Evolutionary conservation across 2,329 filamentous ascomycete genomes (phyloP).

Genomic region (Beauveria bassiana): DNA sequence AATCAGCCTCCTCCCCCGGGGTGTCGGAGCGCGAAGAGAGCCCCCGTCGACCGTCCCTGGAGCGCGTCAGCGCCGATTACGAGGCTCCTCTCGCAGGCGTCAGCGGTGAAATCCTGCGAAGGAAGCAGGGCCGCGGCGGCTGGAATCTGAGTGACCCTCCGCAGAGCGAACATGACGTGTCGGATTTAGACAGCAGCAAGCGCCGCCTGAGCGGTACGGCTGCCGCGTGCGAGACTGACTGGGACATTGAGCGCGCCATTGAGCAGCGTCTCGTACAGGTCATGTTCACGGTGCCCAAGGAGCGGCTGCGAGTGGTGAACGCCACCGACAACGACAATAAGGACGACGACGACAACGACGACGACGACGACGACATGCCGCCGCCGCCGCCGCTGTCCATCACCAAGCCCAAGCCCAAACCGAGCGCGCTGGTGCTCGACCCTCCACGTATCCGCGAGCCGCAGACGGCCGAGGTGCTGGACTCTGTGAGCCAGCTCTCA

Average conservation of each 20-base stretch:
- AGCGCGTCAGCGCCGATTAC: conserved; percentile 33
- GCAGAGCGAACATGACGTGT: neutral
- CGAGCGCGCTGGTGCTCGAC: neutral
- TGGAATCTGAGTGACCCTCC: conserved; percentile 37
- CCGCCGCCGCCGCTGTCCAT: neutral
- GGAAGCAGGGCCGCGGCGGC: conserved; percentile 48
- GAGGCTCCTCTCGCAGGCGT: conserved; percentile 35
- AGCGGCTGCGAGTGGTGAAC: conserved; percentile 84
- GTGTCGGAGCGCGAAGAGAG: conserved; percentile 21
- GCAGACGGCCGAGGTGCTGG: conserved; percentile 33
- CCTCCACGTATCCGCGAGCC: conserved; percentile 14
- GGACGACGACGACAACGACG: conserved; percentile 20
- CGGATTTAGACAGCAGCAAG: conserved; percentile 10
- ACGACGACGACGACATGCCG: conserved; percentile 8
- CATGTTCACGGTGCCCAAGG: conserved; percentile 90
- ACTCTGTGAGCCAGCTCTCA: conserved; percentile 24
- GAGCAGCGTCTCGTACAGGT: conserved; percentile 67
- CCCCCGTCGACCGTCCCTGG: conserved; percentile 24
- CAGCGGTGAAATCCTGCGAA: conserved; percentile 40
- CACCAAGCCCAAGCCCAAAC: neutral
- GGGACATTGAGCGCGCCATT: conserved; percentile 69
- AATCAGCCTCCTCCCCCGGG: conserved; percentile 21
- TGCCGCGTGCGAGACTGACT: conserved; percentile 52
- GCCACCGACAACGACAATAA: conserved; percentile 42
- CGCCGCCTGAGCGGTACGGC: conserved; percentile 20